These are phyloP conservation scores for Hygrophila difformis DNA, from an alignment of 257 asterid species.

Conservation along the genomic window DNA sequence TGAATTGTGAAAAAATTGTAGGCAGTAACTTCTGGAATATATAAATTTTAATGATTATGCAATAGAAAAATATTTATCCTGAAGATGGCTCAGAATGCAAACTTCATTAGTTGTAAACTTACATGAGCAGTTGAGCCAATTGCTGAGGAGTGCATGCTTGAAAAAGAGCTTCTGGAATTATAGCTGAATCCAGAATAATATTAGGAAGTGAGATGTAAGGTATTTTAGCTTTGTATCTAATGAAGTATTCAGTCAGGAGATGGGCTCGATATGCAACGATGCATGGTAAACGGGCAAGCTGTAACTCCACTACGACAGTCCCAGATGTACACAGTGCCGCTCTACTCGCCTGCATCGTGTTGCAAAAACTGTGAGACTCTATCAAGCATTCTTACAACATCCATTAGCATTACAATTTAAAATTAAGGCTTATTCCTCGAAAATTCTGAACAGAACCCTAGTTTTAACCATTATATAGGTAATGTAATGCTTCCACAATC, in stretches of 20 bases:
- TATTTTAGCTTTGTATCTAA: constrained; percentile 65
- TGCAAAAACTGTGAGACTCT: too few species aligned
- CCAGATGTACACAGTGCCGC: constrained; percentile 92
- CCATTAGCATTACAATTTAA: not conserved
- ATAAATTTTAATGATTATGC: too few species aligned
- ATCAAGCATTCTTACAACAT: too few species aligned
- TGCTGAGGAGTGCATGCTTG: constrained; percentile 65
- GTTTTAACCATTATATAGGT: too few species aligned
- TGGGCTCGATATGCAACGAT: constrained; percentile 92
- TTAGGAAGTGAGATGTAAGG: constrained; percentile 87
- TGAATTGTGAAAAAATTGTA: too few species aligned
- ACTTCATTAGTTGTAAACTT: constrained; percentile 18
- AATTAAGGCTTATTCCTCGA: not conserved
- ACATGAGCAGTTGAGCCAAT: constrained; percentile 52
- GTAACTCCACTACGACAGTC: constrained; percentile 83
- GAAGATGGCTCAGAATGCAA: not conserved
- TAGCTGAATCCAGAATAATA: constrained; percentile 54
- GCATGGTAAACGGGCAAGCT: constrained; percentile 89
- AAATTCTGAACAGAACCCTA: not conserved
- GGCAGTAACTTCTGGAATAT: too few species aligned
- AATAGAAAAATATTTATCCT: too few species aligned
- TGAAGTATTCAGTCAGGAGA: constrained; percentile 73
- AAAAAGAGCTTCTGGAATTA: constrained; percentile 88
- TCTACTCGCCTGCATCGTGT: constrained; percentile 63
- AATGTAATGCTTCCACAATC: too few species aligned